Conservation (phyloP, 192 early-diverging fungal genomes). For the Dissophora globulifera region DNA sequence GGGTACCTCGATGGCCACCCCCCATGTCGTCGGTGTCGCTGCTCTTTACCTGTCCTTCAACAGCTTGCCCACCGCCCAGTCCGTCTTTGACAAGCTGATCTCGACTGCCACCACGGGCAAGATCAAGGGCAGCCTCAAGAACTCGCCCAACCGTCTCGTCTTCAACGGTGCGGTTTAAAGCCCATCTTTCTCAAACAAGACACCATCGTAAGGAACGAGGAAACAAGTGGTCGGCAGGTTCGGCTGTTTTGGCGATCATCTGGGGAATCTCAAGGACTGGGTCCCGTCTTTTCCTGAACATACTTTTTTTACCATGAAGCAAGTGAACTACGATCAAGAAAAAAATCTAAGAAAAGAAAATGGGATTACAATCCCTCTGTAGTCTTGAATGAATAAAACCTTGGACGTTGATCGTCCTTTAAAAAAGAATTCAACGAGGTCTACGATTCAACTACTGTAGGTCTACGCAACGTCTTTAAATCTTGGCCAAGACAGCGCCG, state of each 20-base stretch:
- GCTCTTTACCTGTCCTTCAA: constrained; percentile 59
- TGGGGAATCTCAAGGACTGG: neutral
- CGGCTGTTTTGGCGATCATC: neutral
- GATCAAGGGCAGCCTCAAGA: constrained; percentile 22
- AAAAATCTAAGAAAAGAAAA: neutral
- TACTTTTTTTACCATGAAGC: neutral
- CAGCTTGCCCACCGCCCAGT: constrained; percentile 10
- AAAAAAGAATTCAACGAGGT: neutral
- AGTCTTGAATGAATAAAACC: neutral
- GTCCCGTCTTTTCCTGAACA: constrained; percentile 1
- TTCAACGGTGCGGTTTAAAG: constrained; percentile 38
- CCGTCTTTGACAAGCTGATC: constrained; percentile 28
- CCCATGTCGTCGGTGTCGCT: constrained; percentile 65
- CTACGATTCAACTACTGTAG: no score
- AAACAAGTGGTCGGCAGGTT: no score
- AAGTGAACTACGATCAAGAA: neutral
- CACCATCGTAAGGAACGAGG: neutral
- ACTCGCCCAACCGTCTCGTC: constrained; percentile 35
- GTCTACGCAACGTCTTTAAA: neutral
- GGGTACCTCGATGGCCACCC: constrained; percentile 70
- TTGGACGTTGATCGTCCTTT: constrained; percentile 18
- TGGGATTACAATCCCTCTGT: neutral
- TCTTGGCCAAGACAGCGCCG: constrained; percentile 66
- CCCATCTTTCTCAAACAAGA: neutral
- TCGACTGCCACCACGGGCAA: neutral